Evolutionary conservation across 1,284 basidiomycete genomes (phyloP).

Genomic region (Golubevia sp.): DNA sequence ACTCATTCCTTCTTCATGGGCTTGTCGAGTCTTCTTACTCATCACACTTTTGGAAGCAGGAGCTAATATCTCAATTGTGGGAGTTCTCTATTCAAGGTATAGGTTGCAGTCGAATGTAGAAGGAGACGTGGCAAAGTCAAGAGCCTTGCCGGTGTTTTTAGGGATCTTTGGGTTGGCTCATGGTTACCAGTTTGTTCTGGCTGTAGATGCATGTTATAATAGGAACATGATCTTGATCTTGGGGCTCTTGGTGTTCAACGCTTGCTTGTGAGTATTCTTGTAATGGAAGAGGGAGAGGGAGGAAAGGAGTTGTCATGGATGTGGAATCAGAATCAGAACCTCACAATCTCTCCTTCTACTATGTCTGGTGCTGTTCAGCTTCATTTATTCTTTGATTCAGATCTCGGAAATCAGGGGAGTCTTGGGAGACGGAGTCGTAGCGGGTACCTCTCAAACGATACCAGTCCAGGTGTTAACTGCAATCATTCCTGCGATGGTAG

Average conservation of each 20-base stretch:
- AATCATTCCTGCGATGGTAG: slow-evolving; percentile 43
- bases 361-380: slow-evolving; percentile 2
- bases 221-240: slow-evolving; percentile 44
- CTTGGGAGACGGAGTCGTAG: slow-evolving; percentile 35
- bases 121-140: slow-evolving; percentile 24
- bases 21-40: slow-evolving; percentile 33
- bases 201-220: slow-evolving; percentile 40
- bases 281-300: too few relatives aligned
- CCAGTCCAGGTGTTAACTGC: slow-evolving; percentile 48
- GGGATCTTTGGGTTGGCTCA: slow-evolving; percentile 46
- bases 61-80: slow-evolving; percentile 40
- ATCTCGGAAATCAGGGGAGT: slow-evolving; percentile 45
- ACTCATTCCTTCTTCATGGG: slow-evolving; percentile 35
- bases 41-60: slow-evolving; percentile 40
- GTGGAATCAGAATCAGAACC: too few relatives aligned
- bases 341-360: background rate
- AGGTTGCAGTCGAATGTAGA: slow-evolving; percentile 17
- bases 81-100: slow-evolving; percentile 34
- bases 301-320: too few relatives aligned
- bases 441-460: slow-evolving; percentile 34
- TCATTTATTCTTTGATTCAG: slow-evolving; percentile 46
- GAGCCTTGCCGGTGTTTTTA: slow-evolving; percentile 40
- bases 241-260: slow-evolving; percentile 41
- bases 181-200: slow-evolving; percentile 39
- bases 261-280: slow-evolving; percentile 23